Base-by-base conservation (phyloP, 768 basidiomycete genomes). In the Lentinus tigrinus region DNA sequence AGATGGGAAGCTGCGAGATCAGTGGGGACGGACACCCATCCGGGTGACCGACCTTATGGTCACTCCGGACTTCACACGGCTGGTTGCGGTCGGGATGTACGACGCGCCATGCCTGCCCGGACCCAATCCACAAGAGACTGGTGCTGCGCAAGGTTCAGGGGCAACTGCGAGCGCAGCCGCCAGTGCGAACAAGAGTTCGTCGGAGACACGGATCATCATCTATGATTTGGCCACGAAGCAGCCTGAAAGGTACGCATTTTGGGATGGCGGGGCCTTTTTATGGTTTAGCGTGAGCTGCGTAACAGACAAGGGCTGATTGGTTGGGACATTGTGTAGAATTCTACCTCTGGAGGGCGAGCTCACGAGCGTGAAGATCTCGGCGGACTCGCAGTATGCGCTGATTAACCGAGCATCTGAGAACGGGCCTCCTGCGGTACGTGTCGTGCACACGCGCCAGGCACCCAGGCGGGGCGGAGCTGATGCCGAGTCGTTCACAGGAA, bases 331-430 rank as follows among this genome's bases (percentile, higher is more conserved):
- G 53, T 28, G n/a, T 63, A 91, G 89, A 67, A 85, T 85, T 39
- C 79, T 85, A 57, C 78, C 78, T 36, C 72, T 89, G 64, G 85
- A 86, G 44, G 90, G 89, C 26, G 94, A 95, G 69, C 77, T 95
- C 43, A 95, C 93, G 27, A 94, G 92, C 71, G 86, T 97, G 64
- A 89, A 87, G 71, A 78, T 95, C 36, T 93, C 95, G 16, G 78
- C 81, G 53, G 89, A 98, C 74, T 96, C 93, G 31, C 87, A 85
- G 61, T 92, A 85, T 67, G 92, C 92, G 2, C 77, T 98, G 52
- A 82, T 98, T 60, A 96, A 89, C 68, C 89, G 91, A 68, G 82
- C 91, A 38, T 93, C 93, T 6, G 88, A 94, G 74, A 93, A 93
- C 70, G 81, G 86, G 72, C 57, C 57, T 5, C 50, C 57, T 14